Conservation (phyloP, 805 yeast species). For the Scheffersomyces coipomensis region DNA sequence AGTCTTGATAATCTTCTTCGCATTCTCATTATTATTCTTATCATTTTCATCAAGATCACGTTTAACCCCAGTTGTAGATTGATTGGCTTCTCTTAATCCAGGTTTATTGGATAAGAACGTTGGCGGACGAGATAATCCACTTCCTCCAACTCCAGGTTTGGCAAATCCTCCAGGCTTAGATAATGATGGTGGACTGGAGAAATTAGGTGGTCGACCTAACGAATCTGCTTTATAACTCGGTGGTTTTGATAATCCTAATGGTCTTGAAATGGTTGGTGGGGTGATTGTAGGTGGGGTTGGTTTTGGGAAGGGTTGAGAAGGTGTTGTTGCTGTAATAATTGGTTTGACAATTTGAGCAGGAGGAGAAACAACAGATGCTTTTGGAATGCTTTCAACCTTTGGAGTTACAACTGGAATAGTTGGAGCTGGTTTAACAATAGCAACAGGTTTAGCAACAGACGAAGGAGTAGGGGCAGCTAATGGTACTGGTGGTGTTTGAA, state of each 20-base stretch:
- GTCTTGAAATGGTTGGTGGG: constrained; percentile 17
- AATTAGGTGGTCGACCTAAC: constrained; percentile 23
- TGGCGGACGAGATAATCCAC: constrained; percentile 33
- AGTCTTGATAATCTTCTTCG: constrained; percentile 5
- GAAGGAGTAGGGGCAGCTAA: neutral
- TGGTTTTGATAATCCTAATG: constrained; percentile 23
- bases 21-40: constrained; percentile 1
- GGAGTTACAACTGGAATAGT: constrained; percentile 3
- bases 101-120: constrained; percentile 37
- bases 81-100: constrained; percentile 3
- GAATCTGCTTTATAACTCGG: constrained; percentile 19
- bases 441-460: constrained; percentile 1
- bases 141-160: constrained; percentile 21
- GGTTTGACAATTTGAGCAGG: constrained; percentile 2
- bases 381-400: constrained; percentile 10
- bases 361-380: neutral
- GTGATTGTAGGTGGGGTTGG: constrained; percentile 8
- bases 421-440: neutral
- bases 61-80: constrained; percentile 2
- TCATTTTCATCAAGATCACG: constrained; percentile 9
- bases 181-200: constrained; percentile 20
- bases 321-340: constrained; percentile 1
- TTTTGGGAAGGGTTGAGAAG: neutral
- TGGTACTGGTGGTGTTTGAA: neutral
- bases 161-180: constrained; percentile 24